Evolutionary conservation across 202 grass and related monocot genomes (phyloP), one percentile per base, ranked within the genome.

Genomic region (Musa balbisiana): DNA sequence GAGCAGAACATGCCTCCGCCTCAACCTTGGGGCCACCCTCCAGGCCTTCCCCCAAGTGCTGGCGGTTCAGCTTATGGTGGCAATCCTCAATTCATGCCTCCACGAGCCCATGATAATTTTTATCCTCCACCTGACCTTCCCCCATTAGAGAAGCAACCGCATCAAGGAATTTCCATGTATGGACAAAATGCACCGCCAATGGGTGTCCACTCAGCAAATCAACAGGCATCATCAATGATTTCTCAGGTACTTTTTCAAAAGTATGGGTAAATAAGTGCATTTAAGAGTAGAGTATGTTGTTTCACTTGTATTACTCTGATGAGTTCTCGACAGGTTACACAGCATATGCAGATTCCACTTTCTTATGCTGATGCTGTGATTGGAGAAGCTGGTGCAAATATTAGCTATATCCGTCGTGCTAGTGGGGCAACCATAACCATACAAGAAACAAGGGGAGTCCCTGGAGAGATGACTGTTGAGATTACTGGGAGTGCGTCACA

Each of bases 381-480:
- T 66, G 95, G 95, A 16, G 59, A 85, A 82, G 83, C 87, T 84
- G 95, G 95, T 81, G 85, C 91, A 43, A 99, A 67, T 88, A 95
- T 99, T 73, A 92, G 89, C 86, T 99, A 99, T 62, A 95, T 92
- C 66, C 91, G 95, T 67, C 90, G 87, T 81, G 88, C 92, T 50
- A 99, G 95, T 87, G 95, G 95, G 62, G 95, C 95, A 64, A 95
- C 89, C 9, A 86, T 99, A 78, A 99, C 91, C 72, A 93, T 99
- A 86, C 91, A 99, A 79, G 95, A 95, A 86, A 79, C 82, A 76
- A 52, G 78, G 58, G 95, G 91, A 49, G 87, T 72, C 76, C 89
- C 91, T 80, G 95, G 95, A 69, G 91, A 99, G 84, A 99, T 99
- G 95, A 88, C 89, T 51, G 91, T 99, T n/a, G 95, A 99, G 85